These are phyloP conservation scores for Penicillium sp. DNA, from an alignment of 2,329 filamentous ascomycete genomes.

Conservation along the genomic window DNA sequence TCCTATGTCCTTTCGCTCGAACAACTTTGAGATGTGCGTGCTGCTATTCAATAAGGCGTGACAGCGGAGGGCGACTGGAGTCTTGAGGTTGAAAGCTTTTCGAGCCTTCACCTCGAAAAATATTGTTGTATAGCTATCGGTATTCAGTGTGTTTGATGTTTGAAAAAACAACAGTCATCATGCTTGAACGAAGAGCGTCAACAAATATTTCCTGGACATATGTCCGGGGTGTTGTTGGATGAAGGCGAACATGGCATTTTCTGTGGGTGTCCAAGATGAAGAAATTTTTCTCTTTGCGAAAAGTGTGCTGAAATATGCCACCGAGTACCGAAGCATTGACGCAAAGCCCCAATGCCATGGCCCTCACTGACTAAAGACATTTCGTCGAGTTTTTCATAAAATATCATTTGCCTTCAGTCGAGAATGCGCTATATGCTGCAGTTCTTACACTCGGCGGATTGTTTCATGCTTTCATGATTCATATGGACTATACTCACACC, in stretches of 20 bases:
- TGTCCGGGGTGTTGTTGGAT: slow-evolving; percentile 72
- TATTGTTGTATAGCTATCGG: slow-evolving; percentile 60
- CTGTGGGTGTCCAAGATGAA: slow-evolving; percentile 22
- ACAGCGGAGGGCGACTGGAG: slow-evolving; percentile 62
- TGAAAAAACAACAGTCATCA: slow-evolving; percentile 14
- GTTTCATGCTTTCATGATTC: slow-evolving; percentile 61
- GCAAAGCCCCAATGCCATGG: slow-evolving; percentile 19
- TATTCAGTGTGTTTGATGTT: slow-evolving; percentile 11
- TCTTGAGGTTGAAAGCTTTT: slow-evolving; percentile 72
- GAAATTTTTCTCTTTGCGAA: slow-evolving; percentile 22
- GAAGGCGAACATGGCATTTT: slow-evolving; percentile 51
- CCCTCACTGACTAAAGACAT: slow-evolving; percentile 78
- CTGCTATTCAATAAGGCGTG: slow-evolving; percentile 29
- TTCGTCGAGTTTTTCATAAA: slow-evolving; percentile 65
- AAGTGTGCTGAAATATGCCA: slow-evolving; percentile 28
- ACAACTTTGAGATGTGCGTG: slow-evolving; percentile 27
- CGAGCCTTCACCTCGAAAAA: slow-evolving; percentile 70
- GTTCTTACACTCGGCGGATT: slow-evolving; percentile 79
- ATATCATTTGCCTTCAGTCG: slow-evolving; percentile 63
- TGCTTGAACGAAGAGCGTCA: slow-evolving; percentile 41
- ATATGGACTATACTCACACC: slow-evolving; percentile 73
- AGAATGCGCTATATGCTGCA: slow-evolving; percentile 90
- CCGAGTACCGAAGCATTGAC: slow-evolving; percentile 22
- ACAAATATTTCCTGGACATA: slow-evolving; percentile 55
- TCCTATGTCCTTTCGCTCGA: slow-evolving; percentile 48